phyloP scores from a whole-genome alignment of 2,329 filamentous ascomycete species.

The Chrysoporthe puriensis region DNA sequence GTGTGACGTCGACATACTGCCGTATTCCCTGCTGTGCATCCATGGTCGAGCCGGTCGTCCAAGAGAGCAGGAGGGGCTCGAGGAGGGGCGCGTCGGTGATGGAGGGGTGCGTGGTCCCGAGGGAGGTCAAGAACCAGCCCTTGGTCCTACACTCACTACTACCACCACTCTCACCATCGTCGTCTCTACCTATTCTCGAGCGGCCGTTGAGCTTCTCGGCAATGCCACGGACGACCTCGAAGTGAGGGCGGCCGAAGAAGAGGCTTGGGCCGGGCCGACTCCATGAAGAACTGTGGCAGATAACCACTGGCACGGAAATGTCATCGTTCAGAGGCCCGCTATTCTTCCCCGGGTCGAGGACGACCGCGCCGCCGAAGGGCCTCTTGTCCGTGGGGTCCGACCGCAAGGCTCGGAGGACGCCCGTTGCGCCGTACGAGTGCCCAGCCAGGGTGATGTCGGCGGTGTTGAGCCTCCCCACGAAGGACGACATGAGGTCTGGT shows the following conservation, averaged over 20 bases:
- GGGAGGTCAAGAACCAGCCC: constrained; percentile 58
- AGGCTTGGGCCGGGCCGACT: constrained; percentile 53
- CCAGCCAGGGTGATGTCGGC: constrained; percentile 60
- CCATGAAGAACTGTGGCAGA: constrained; percentile 70
- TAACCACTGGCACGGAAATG: constrained; percentile 59
- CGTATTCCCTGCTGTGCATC: constrained; percentile 57
- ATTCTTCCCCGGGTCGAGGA: constrained; percentile 68
- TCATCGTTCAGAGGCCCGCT: constrained; percentile 65
- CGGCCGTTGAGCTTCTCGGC: constrained; percentile 44
- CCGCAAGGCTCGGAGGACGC: constrained; percentile 63
- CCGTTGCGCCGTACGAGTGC: constrained; percentile 69
- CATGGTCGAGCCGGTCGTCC: constrained; percentile 65
- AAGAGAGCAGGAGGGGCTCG: constrained; percentile 62
- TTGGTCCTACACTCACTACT: constrained; percentile 32
- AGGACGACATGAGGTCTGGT: constrained; percentile 45
- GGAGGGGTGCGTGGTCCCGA: constrained; percentile 63
- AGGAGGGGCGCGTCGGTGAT: constrained; percentile 70
- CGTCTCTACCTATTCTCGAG: background rate
- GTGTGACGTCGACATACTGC: constrained; percentile 63
- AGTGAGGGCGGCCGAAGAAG: constrained; percentile 68
- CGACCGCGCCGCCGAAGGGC: constrained; percentile 60
- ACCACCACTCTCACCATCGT: background rate
- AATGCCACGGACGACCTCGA: constrained; percentile 63
- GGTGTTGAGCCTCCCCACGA: constrained; percentile 58
- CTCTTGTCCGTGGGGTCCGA: constrained; percentile 30